Percentiles rank a stretch among this genome's conserved stretches.
These are phyloP conservation scores for Bipolaris sorokiniana DNA, from an alignment of 2,329 filamentous ascomycete genomes.

Conservation along the genomic window DNA sequence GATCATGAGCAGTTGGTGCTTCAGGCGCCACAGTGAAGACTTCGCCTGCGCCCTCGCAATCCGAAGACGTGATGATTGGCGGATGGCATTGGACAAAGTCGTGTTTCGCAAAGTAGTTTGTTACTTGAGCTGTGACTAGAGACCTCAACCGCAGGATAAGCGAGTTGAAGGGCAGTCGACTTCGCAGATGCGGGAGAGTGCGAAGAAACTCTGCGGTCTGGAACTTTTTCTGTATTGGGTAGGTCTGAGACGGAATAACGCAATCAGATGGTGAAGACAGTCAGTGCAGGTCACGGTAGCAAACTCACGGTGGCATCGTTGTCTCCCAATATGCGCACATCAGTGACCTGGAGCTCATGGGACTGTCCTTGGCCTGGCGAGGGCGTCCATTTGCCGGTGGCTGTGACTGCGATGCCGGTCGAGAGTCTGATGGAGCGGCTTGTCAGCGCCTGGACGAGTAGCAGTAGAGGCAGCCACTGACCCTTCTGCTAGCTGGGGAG, in stretches of 20 bases:
- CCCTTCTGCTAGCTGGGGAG: conserved; percentile 73
- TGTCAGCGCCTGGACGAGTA: conserved; percentile 23
- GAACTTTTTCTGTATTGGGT: conserved; percentile 95
- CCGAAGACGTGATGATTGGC: conserved; percentile 92
- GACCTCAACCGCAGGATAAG: conserved; percentile 83
- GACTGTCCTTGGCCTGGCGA: conserved; percentile 73
- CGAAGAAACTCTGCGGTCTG: conserved; percentile 88
- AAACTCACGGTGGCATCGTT: conserved; percentile 77
- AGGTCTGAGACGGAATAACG: conserved; percentile 64
- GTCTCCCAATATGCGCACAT: conserved; percentile 73
- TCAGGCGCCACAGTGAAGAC: conserved; percentile 72
- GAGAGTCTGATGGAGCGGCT: conserved; percentile 65
- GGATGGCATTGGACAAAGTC: conserved; percentile 85
- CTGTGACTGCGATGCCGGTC: conserved; percentile 78
- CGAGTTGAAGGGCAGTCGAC: conserved; percentile 80
- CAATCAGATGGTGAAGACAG: conserved; percentile 23
- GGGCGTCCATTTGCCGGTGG: conserved; percentile 77
- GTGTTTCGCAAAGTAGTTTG: conserved; percentile 73
- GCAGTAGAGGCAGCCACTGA: conserved; percentile 54
- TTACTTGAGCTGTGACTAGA: conserved; percentile 74
- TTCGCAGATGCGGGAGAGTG: conserved; percentile 83
- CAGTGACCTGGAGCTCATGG: conserved; percentile 78
- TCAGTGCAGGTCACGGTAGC: conserved; percentile 4
- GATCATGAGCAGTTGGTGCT: conserved; percentile 27
- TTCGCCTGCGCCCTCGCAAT: conserved; percentile 95